These are phyloP conservation scores for Diaporthe helianthi DNA, from an alignment of 2,329 filamentous ascomycete genomes.

Conservation along the genomic window DNA sequence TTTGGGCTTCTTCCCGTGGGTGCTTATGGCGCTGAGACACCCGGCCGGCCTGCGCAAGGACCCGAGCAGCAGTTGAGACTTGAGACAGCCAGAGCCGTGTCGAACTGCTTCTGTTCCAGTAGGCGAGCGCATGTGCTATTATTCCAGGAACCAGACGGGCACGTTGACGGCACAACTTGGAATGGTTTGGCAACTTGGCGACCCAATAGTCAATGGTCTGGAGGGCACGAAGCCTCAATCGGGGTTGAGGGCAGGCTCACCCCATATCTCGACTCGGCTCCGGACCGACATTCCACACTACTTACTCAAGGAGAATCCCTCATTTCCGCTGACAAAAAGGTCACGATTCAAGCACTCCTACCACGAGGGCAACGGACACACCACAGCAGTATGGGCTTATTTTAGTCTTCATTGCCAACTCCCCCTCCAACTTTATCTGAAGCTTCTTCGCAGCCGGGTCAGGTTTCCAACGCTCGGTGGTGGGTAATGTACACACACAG, in stretches of 20 bases:
- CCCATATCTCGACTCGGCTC: constrained; percentile 1
- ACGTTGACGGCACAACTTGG: background rate
- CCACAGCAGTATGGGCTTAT: background rate
- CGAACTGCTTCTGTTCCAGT: background rate
- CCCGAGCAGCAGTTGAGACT: constrained; percentile 6
- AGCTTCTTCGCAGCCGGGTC: background rate
- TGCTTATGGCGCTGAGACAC: constrained; percentile 8
- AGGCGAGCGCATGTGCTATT: constrained; percentile 2
- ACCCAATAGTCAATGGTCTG: background rate
- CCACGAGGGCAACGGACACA: constrained; percentile 9
- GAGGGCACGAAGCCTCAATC: background rate
- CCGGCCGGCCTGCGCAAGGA: background rate
- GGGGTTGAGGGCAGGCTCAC: background rate
- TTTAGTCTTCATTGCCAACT: background rate
- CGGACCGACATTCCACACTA: constrained; percentile 10
- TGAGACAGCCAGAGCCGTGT: background rate
- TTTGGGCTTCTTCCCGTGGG: background rate
- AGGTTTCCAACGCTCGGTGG: background rate
- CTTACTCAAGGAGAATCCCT: background rate
- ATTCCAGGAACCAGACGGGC: no score
- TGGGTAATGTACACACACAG: background rate
- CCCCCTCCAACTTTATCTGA: background rate
- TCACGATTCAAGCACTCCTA: constrained; percentile 7
- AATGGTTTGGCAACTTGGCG: constrained; percentile 15
- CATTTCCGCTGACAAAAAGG: background rate